Evolutionary conservation across 495 filamentous ascomycete species (phyloP), one percentile per base, ranked within the genome.

Genomic region (Penicillium atrosanguineum): DNA sequence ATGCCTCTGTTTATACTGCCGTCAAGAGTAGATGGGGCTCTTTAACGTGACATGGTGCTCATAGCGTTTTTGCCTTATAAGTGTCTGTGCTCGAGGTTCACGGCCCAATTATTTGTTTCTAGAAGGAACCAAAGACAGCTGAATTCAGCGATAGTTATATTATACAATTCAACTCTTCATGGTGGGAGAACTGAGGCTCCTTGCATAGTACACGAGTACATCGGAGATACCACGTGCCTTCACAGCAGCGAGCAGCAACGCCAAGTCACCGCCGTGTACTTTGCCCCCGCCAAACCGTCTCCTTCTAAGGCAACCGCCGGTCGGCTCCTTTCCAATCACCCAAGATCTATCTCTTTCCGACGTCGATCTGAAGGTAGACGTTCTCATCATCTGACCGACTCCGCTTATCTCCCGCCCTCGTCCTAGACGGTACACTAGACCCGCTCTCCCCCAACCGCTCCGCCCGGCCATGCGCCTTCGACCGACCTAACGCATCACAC

Each of bases 401-500:
- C 7, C 8, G 21, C 39, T 50, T 34, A 44, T 29, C 40, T 46
- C n/a, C 44, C 26, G 38, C 49, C 42, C 44, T 5, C 56, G 25
- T 37, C 46, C 43, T 52, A 48, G 47, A 54, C 46, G 50, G 56
- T 52, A 47, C 53, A 48, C 46, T 50, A 55, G 57, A 60, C 55
- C 45, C 53, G 40, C 44, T 48, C 48, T 42, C 44, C 41, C 46
- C 21, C 48, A 46, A 40, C 47, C 21, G 44, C 53, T 48, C 59
- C 59, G 51, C 21, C 43, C 46, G 47, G 54, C 60, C 64, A 75
- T 75, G 72, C 60, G 68, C 62, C 43, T 37, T 57, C 55, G 49
- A 64, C 46, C 36, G 36, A 42, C 43, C 19, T 63, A 50, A 61
- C 51, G 21, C 38, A 26, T 42, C 31, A 28, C 25, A 19, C 46